Base-by-base conservation (phyloP, 1,284 basidiomycete species). In the Ceratorhiza oryzae-sativae region DNA sequence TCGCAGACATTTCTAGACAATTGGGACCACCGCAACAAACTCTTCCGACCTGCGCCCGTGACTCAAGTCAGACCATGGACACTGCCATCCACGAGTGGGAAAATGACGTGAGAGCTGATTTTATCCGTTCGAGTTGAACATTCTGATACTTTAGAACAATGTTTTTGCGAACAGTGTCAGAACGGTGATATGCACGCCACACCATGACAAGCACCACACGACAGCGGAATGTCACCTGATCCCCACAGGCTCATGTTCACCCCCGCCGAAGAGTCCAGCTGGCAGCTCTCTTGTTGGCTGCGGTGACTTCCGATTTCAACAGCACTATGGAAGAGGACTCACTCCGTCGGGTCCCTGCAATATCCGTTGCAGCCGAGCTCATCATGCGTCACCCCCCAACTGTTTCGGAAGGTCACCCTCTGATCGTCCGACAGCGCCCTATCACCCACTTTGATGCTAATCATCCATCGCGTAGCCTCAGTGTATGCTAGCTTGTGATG, bases 61-160 rank as follows among this genome's bases (percentile, higher is more conserved):
- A 39, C 62, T 67, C 62, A 67, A 53, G 46, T 67, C 34, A 39
- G 49, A 27, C 32, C 12, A 20, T 20, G n/a, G 23, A 39, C 39
- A 58, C 5, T 23, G 15, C 2, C n/a, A 58, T 58, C 56, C 56
- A 58, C 15, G 15, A 41, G 15, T n/a, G 30, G 23, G 2, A 8
- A 10, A 36, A 18, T 3, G 56, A 25, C 56, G 34, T 58, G 56
- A 23, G 56, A 58, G 15, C 10, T 12, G 9, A 15, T 20, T 41
- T 3, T 3, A 2, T 32, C 32, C n/a, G 1, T 32, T 32, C 23
- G 27, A 53, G 1, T 32, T 15, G 25, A 53, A 18, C 27, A 45
- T 18, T 45, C 18, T 45, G 42, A 8, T 53, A 30, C 27, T 2
- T 32, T 12, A 15, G 2, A 30, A 3, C 18, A 18, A 32, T 20